Base-by-base conservation (phyloP, 1,139 yeast genomes). In the Arxiozyma slooffiae region DNA sequence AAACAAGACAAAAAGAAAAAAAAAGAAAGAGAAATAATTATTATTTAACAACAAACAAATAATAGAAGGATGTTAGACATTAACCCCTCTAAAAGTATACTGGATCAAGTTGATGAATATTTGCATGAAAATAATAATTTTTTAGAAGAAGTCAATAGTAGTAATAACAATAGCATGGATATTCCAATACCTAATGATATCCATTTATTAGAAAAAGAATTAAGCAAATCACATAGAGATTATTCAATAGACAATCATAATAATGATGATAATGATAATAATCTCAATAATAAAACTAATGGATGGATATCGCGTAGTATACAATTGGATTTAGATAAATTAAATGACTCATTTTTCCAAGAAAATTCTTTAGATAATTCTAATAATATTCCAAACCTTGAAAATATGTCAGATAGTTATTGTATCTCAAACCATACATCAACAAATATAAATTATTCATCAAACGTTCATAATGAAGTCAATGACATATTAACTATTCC, bases 101-200 rank as follows among this genome's bases (percentile, higher is more conserved):
- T 64, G 40, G 68, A 64, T 51, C 67, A 64, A 46, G 68, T 64
- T 2, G 66, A 63, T 47, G 65, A 61, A 37, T 64, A 59, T 48
- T 45, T 64, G 36, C 60, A 60, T 26, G 63, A 61, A 11, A 48
- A 49, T 37, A 37, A 36, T 11, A 36, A 23, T 38, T 5, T 23
- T 14, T 16, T 38, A 18, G 36, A 44, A 37, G 24, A 18, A 39
- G n/a, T 38, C 16, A 18, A 24, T 18, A 43, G 7, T 21, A 23
- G 18, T 37, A 37, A 22, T 18, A 38, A 16, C n/a, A 38, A 14
- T 37, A 30, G 23, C 3, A 17, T 45, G 7, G 23, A 38, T 20
- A 16, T 23, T 16, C 26, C 22, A n/a, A n/a, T 14, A 23, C 18
- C n/a, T 41, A 34, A 30, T 6, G 18, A 42, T 26, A 16, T 41